These are phyloP conservation scores for Narthecium ossifragum DNA, from an alignment of 106 monocot species.

Conservation along the genomic window DNA sequence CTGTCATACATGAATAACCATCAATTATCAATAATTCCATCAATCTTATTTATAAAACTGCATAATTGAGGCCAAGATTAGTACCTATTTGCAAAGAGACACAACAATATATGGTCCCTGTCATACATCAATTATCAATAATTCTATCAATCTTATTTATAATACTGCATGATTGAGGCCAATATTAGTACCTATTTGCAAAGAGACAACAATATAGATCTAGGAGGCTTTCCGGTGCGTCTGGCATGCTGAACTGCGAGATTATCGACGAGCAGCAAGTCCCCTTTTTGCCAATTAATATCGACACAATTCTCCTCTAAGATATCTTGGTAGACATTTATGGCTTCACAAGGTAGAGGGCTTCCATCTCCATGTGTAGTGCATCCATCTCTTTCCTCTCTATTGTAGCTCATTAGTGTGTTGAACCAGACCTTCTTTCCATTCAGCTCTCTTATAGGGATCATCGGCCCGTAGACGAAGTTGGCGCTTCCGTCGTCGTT, in stretches of 20 bases:
- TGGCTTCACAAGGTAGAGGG: slow-evolving; percentile 9
- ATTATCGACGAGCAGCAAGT: slow-evolving; percentile 30
- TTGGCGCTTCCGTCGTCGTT: slow-evolving; percentile 22
- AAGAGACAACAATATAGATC: slow-evolving; percentile 20
- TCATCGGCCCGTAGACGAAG: slow-evolving; percentile 18
- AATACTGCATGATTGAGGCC: no score
- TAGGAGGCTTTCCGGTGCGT: slow-evolving; percentile 15
- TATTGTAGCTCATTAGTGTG: slow-evolving; percentile 10
- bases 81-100: no score
- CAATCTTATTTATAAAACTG: no score
- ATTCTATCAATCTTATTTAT: no score
- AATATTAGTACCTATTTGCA: no score
- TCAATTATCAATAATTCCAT: no score
- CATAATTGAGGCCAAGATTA: no score
- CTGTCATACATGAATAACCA: no score
- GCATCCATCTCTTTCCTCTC: neutral
- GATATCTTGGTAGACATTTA: slow-evolving; percentile 1
- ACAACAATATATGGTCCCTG: no score
- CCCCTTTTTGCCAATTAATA: slow-evolving; percentile 18
- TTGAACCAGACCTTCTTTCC: slow-evolving; percentile 18
- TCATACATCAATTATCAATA: no score
- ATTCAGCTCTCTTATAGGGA: slow-evolving; percentile 7
- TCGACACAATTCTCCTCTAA: slow-evolving; percentile 26
- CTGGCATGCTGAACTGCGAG: slow-evolving; percentile 26
- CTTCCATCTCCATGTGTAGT: slow-evolving; percentile 11